Evolutionary conservation across 2,329 filamentous ascomycete genomes (phyloP).

Genomic region (Neurospora crassa): DNA sequence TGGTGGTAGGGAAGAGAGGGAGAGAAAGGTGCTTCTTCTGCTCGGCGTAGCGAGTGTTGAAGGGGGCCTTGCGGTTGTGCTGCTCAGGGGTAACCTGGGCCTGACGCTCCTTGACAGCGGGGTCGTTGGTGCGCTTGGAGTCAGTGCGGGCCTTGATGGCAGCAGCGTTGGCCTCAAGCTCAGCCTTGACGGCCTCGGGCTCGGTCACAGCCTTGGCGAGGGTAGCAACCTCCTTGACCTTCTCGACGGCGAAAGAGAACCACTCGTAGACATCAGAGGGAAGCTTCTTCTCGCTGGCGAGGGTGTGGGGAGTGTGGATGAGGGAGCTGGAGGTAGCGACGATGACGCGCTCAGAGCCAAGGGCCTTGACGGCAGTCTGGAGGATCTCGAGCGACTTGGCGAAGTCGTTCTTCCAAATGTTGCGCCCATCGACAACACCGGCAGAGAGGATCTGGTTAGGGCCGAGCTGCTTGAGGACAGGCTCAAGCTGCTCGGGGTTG

Average conservation of each 20-base stretch:
- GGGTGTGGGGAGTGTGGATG: constrained; percentile 95
- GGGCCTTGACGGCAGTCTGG: constrained; percentile 82
- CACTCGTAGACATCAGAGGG: constrained; percentile 88
- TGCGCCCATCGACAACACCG: constrained; percentile 96
- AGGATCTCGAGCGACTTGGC: constrained; percentile 86
- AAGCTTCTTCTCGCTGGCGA: constrained; percentile 97
- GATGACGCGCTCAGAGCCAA: constrained; percentile 95
- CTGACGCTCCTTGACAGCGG: constrained; percentile 94
- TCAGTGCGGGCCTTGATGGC: constrained; percentile 83
- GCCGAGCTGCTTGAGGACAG: constrained; percentile 73
- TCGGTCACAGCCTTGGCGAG: constrained; percentile 97
- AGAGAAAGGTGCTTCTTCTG: constrained; percentile 91
- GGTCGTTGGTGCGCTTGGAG: constrained; percentile 93
- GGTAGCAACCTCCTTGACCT: constrained; percentile 79
- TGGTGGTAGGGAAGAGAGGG: constrained; percentile 96
- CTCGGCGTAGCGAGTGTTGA: constrained; percentile 73
- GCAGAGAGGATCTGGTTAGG: constrained; percentile 84
- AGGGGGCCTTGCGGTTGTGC: constrained; percentile 89
- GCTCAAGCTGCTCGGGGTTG: constrained; percentile 93
- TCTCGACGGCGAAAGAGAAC: constrained; percentile 98
- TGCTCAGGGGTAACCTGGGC: constrained; percentile 70
- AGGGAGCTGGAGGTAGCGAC: constrained; percentile 96
- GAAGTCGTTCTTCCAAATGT: constrained; percentile 99
- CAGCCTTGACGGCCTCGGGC: constrained; percentile 71
- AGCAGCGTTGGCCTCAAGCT: constrained; percentile 96